Percentiles rank a stretch among this genome's conserved stretches.
phyloP scores from a whole-genome alignment of 768 basidiomycete species.

The Podaxis sp. region DNA sequence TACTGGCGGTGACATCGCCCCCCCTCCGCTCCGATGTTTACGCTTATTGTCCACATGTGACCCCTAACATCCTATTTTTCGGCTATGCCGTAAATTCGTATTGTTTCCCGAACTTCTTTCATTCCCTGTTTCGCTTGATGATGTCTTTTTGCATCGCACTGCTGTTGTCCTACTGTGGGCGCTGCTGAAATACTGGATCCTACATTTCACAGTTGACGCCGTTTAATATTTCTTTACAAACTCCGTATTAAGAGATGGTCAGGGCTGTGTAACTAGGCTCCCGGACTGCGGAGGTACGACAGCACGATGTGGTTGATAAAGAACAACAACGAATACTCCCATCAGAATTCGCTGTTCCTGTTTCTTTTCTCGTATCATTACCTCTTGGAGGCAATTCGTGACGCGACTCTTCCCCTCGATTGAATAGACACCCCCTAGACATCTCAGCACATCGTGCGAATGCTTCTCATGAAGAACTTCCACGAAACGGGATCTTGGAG shows the following conservation, averaged over 20 bases:
- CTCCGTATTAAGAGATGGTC: neutral
- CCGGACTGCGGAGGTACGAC: neutral
- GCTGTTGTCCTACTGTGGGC: neutral
- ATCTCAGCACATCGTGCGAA: constrained; percentile 3
- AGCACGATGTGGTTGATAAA: neutral
- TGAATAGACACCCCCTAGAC: neutral
- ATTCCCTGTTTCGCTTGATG: neutral
- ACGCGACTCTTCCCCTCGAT: neutral
- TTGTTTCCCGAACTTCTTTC: neutral
- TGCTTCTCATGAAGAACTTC: constrained; percentile 3
- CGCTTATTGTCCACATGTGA: constrained; percentile 35
- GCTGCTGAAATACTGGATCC: neutral
- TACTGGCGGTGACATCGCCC: neutral
- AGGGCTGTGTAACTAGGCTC: neutral
- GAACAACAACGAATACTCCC: constrained; percentile 1
- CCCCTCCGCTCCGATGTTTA: constrained; percentile 36
- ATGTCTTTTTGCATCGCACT: neutral
- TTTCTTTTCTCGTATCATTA: neutral
- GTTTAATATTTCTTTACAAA: neutral
- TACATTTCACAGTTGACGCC: neutral
- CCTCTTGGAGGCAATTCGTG: neutral
- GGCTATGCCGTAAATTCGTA: constrained; percentile 1
- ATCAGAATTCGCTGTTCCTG: constrained; percentile 9
- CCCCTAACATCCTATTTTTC: constrained; percentile 11
- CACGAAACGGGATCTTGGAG: neutral